Base-by-base conservation (phyloP, 2,329 filamentous ascomycete species). In the Colletotrichum eremochloae region DNA sequence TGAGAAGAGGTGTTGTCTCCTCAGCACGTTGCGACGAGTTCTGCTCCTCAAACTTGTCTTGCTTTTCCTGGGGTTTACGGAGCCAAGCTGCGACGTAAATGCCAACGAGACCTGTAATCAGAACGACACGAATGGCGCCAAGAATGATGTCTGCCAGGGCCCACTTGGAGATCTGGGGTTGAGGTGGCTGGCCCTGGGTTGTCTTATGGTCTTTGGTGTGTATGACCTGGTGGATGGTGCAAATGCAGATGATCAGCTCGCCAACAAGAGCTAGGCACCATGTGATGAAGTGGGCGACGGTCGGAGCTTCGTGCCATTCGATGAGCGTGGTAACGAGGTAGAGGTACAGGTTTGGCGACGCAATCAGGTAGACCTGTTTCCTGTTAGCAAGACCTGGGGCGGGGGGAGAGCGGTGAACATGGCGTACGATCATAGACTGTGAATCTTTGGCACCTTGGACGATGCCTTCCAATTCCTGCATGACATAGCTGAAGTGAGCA, bases 281-380 rank as follows among this genome's bases (percentile, higher is more conserved):
- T 76, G 94, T 91, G 58, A 92, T 82, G 68, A 96, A 88, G 82
- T 98, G 95, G 65, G 94, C 91, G 58, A 91, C 85, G 62, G 92
- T 95, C 0, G 96, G 96, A 15, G 93, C 93, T 44, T 94, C 91
- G 74, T 90, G 91, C 79, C 93, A 93, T 81, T 98, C 95, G 77
- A 97, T 87, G 69, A 98, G 88, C 40, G 95, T 95, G 78, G 98
- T 92, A 75, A 97, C 88, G 75, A 97, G 89, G 76, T 97, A 91
- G 62, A 93, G 88, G 84, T 97, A 96, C 75, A 96, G 90, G 85
- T 97, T 97, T 75, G 95, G 93, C 56, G 94, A 92, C 67, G 92
- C 94, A 68, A 94, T 89, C 74, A 97, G 86, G 81, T 97, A 97
- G 79, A 97, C 92, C 95, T 97, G 78, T 68, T 73, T 53, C 20